A percentile compares a stretch with the other conserved stretches of the same genome.
These are phyloP conservation scores for Venturia nashicola DNA, from an alignment of 2,329 filamentous ascomycete genomes.

Conservation along the genomic window DNA sequence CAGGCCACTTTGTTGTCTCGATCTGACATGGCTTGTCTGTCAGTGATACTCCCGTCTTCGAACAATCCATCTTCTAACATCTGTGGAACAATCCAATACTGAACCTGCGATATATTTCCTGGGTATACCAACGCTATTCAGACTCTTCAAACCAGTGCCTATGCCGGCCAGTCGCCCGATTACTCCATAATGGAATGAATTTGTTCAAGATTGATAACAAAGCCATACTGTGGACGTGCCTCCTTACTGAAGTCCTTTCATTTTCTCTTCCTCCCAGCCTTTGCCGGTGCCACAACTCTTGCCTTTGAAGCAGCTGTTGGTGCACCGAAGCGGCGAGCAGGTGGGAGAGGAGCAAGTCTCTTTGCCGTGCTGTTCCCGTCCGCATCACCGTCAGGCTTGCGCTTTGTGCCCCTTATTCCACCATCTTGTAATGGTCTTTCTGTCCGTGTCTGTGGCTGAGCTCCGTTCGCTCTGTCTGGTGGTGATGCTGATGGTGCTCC, in stretches of 20 bases:
- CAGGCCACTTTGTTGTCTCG: not conserved
- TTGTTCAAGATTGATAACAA: not conserved
- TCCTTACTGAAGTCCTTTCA: not conserved
- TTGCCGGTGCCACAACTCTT: not conserved
- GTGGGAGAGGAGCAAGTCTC: not conserved
- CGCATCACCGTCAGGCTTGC: not conserved
- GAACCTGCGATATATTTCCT: not conserved
- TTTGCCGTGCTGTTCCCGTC: not conserved
- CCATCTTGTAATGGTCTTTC: not conserved
- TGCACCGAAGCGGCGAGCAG: not conserved
- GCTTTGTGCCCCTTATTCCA: conserved; percentile 4
- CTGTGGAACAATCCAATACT: not conserved
- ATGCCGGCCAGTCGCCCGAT: not conserved
- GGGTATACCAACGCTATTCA: not conserved
- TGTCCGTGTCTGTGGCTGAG: not conserved
- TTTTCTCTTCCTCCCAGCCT: not conserved
- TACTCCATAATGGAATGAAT: not conserved
- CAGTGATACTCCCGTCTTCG: not conserved
- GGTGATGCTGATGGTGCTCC: not conserved
- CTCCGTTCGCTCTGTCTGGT: not conserved
- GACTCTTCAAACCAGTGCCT: not conserved
- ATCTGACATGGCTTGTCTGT: not conserved
- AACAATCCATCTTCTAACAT: not conserved
- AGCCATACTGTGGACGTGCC: not conserved
- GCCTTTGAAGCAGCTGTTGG: conserved; percentile 2